Evolutionary conservation across 2,329 filamentous ascomycete species (phyloP).

Genomic region (Nigrospora sphaerica): DNA sequence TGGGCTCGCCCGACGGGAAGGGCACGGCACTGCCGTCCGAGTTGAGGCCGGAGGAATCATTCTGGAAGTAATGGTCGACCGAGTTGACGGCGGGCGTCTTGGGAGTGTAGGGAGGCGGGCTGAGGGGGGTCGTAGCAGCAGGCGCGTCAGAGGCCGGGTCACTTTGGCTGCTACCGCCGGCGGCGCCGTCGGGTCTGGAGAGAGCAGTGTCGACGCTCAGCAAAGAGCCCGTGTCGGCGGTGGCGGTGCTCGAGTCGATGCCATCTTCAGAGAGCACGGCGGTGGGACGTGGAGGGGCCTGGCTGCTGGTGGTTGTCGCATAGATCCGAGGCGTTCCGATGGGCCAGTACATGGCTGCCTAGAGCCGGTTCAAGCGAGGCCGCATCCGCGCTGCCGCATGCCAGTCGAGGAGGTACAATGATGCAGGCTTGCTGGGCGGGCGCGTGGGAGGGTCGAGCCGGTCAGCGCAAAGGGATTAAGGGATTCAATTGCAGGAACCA

Average conservation of each 20-base stretch:
- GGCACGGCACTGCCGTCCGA: constrained; percentile 23
- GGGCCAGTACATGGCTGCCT: constrained; percentile 78
- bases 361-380: constrained; percentile 18
- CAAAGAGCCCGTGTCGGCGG: constrained; percentile 22
- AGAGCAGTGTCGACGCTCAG: constrained; percentile 13
- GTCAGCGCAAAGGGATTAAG: too few species aligned
- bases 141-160: constrained; percentile 27
- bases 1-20: constrained; percentile 46
- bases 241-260: constrained; percentile 30
- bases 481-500: too few species aligned
- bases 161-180: constrained; percentile 17
- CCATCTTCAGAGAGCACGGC: constrained; percentile 56
- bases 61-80: constrained; percentile 46
- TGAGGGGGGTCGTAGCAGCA: constrained; percentile 5
- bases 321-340: constrained; percentile 78
- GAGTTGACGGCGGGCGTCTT: constrained; percentile 51
- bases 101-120: constrained; percentile 42
- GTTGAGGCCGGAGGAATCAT: constrained; percentile 20
- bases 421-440: background rate
- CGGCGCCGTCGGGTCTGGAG: constrained; percentile 5
- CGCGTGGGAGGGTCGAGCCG: too few species aligned
- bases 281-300: constrained; percentile 37
- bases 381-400: constrained; percentile 20
- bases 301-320: constrained; percentile 64
- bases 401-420: constrained; percentile 2